Evolutionary conservation across 495 filamentous ascomycete genomes (phyloP).

Genomic region (Aspergillus carlsbadensis): DNA sequence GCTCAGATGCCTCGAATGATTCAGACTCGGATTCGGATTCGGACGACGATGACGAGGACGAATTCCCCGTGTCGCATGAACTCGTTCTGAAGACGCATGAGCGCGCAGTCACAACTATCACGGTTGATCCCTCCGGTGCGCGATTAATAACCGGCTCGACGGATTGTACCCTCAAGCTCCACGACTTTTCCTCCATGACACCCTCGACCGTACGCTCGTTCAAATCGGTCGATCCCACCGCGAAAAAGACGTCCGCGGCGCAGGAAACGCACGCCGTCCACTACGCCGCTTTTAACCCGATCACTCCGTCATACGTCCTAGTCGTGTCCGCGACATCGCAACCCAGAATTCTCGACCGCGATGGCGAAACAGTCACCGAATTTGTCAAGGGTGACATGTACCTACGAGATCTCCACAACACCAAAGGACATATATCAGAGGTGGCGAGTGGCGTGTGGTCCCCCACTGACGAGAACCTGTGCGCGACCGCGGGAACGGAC

Average conservation of each 20-base stretch:
- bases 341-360: constrained; percentile 82
- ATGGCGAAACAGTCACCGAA: constrained; percentile 80
- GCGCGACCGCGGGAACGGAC: constrained; percentile 88
- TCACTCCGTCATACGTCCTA: constrained; percentile 77
- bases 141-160: constrained; percentile 85
- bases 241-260: constrained; percentile 66
- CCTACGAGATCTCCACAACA: constrained; percentile 91
- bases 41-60: constrained; percentile 65
- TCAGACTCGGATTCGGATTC: constrained; percentile 55
- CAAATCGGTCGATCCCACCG: constrained; percentile 84
- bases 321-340: constrained; percentile 85
- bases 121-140: constrained; percentile 80
- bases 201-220: constrained; percentile 91
- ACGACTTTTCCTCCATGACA: constrained; percentile 95
- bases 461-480: constrained; percentile 75
- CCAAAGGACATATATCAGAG: constrained; percentile 92
- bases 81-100: constrained; percentile 90
- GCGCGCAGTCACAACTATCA: constrained; percentile 77
- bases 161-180: constrained; percentile 87
- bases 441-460: constrained; percentile 86
- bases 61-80: constrained; percentile 92
- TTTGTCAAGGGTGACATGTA: constrained; percentile 99
- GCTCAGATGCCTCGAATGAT: constrained; percentile 6
- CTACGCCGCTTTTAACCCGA: constrained; percentile 80
- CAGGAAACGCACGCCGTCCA: constrained; percentile 86